Base-by-base conservation (phyloP, 106 monocot species). In the Dioscorea zingiberensis region DNA sequence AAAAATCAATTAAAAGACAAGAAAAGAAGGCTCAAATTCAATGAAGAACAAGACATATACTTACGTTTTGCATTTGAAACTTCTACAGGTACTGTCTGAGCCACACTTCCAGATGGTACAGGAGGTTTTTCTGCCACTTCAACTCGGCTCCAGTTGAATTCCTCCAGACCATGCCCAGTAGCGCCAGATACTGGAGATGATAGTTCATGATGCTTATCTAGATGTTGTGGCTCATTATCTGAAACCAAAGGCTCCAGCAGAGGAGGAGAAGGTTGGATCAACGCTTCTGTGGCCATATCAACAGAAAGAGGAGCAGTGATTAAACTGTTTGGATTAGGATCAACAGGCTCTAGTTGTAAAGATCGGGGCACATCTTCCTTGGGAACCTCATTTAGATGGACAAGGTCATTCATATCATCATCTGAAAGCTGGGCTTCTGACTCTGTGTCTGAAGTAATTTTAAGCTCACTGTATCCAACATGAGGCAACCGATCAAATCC, bases 391-490 rank as follows among this genome's bases (percentile, higher is more conserved):
- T 48, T 22, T 49, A 3, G 4, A 68, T 54, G 46, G 57, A 47
- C 27, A 21, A 48, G 58, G 59, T 46, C 38, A 44, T 47, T 44
- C 67, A 65, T 53, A 45, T 61, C 62, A 22, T 73, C 77, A 66
- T 77, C 78, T 32, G 69, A 66, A 25, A 63, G 62, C 30, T 56
- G 72, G 16, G 54, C 28, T 60, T 87, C 83, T 26, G 77, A 74
- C 44, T 83, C 83, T 32, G 87, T 71, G 26, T 80, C 83, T 47
- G 83, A 80, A 11, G 59, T 74, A 56, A 80, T 51, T 44, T 83
- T 83, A 70, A 75, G 64, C 48, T 80, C 71, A 28, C 48, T 80
- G 61, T 80, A 71, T 71, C 80, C 76, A 70, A 79, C 25, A 55
- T 82, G 78, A 60, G 69, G 58, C 66, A 77, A 48, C 25, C 30